Percentiles rank a stretch among this genome's conserved stretches.
phyloP scores from a whole-genome alignment of 768 basidiomycete species.

The Psilocybe tampanensis region DNA sequence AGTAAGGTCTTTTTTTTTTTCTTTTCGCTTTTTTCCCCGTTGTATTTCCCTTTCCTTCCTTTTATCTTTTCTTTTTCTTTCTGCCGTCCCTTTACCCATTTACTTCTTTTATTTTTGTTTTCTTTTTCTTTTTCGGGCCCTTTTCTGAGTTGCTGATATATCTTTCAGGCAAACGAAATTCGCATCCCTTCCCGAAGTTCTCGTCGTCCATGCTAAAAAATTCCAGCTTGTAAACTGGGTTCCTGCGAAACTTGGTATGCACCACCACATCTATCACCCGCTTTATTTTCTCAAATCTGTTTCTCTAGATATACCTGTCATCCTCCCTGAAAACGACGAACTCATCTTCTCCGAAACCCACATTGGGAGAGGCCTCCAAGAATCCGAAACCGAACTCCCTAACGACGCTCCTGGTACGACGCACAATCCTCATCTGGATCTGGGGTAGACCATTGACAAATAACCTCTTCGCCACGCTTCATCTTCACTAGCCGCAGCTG shows the following conservation, averaged over 20 bases:
- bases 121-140: background rate
- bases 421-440: no score
- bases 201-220: constrained; percentile 90
- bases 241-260: constrained; percentile 86
- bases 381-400: constrained; percentile 69
- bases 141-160: no score
- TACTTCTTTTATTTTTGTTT: background rate
- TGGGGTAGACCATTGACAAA: no score
- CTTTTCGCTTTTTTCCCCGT: background rate
- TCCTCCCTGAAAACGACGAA: constrained; percentile 58
- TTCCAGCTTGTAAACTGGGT: constrained; percentile 98
- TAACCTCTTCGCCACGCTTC: no score
- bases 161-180: constrained; percentile 71
- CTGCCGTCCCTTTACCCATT: no score
- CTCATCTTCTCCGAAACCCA: constrained; percentile 63
- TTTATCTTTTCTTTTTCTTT: no score
- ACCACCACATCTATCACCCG: background rate
- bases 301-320: constrained; percentile 78
- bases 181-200: constrained; percentile 84
- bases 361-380: constrained; percentile 70
- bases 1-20: constrained; percentile 48
- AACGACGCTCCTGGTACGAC: constrained; percentile 49
- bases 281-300: background rate
- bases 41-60: background rate
- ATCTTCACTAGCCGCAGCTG: constrained; percentile 26